Evolutionary conservation across 1,284 basidiomycete genomes (phyloP).

Genomic region (Cryptococcus sp.): DNA sequence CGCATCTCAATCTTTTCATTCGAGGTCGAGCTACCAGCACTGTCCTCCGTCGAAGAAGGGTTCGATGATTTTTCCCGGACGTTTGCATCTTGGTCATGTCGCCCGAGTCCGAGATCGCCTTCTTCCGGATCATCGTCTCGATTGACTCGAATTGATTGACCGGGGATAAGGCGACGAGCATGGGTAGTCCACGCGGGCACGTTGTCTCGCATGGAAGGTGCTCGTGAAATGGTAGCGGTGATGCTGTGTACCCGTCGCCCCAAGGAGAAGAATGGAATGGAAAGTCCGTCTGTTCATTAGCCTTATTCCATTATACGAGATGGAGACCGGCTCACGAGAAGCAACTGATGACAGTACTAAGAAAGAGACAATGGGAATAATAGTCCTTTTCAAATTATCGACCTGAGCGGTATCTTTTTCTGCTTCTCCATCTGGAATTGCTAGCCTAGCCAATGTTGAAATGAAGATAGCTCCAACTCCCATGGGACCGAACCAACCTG

Average conservation of each 20-base stretch:
- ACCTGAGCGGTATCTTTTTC: constrained; percentile 57
- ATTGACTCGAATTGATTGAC: constrained; percentile 76
- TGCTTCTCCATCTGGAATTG: constrained; percentile 56
- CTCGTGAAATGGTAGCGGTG: constrained; percentile 76
- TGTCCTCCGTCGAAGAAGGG: constrained; percentile 6
- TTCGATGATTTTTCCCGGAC: constrained; percentile 19
- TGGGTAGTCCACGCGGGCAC: constrained; percentile 72
- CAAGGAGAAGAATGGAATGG: constrained; percentile 88
- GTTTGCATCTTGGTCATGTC: constrained; percentile 13
- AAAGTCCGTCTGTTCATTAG: constrained; percentile 67
- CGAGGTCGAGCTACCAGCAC: constrained; percentile 18
- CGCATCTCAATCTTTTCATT: constrained; percentile 31
- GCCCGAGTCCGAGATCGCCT: constrained; percentile 33
- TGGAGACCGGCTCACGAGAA: constrained; percentile 56
- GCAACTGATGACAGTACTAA: constrained; percentile 84
- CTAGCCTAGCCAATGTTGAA: constrained; percentile 71
- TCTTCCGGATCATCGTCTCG: constrained; percentile 56
- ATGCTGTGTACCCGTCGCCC: constrained; percentile 83
- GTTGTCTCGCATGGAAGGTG: constrained; percentile 53
- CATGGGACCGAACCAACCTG: constrained; percentile 87
- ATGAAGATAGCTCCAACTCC: constrained; percentile 87
- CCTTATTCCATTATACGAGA: too few relatives aligned
- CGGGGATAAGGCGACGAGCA: constrained; percentile 60
- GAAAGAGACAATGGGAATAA: constrained; percentile 86
- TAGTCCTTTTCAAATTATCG: constrained; percentile 64